Base-by-base conservation (phyloP, 495 filamentous ascomycete species). In the Hypoxylon fuscum region DNA sequence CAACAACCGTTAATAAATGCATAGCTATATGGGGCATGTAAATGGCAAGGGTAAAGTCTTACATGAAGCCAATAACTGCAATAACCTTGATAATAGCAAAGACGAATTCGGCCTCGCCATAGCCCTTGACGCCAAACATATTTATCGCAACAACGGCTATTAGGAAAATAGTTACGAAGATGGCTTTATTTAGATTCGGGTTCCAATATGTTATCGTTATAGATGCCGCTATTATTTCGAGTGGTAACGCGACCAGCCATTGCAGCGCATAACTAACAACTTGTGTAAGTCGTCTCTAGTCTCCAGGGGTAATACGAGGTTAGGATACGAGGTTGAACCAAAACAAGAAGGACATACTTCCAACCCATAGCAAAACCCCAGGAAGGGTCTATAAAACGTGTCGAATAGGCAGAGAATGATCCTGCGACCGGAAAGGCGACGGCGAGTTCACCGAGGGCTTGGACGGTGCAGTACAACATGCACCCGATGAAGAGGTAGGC, bases 331-430 rank as follows among this genome's bases (percentile, higher is more conserved):
- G 17, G 21, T 3, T 51, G 60, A 51, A 40, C 49, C 42, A 6
- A 23, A 38, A n/a, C n/a, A 29, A 18, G 15, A 42, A 56, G 41
- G 23, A 83, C 81, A 72, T 64, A 87, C 81, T 97, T 96, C 94
- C 93, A 97, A 22, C 95, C 95, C 91, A 97, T 96, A 41, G 95
- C 93, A 68, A 97, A 97, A 0, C 95, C 95, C 94, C 93, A 97
- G 2, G 94, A 92, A 9, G 93, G 93, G 68, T 97, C 93, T 8
- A 97, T 69, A 68, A 97, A 98, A 20, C 94, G 85, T 31, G 91
- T 96, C 14, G 93, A 96, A 73, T 92, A 97, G 31, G 92, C 88
- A 10, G 93, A 88, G 73, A 98, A 98, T 17, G 92, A 96, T 52
- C 94, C 94, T 37, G 94, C 90, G 17, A 97, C 88, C 5, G 94